Percentiles rank a stretch among this genome's conserved stretches.
Conservation (phyloP, 768 basidiomycete species). For the Leccinellum luteum region DNA sequence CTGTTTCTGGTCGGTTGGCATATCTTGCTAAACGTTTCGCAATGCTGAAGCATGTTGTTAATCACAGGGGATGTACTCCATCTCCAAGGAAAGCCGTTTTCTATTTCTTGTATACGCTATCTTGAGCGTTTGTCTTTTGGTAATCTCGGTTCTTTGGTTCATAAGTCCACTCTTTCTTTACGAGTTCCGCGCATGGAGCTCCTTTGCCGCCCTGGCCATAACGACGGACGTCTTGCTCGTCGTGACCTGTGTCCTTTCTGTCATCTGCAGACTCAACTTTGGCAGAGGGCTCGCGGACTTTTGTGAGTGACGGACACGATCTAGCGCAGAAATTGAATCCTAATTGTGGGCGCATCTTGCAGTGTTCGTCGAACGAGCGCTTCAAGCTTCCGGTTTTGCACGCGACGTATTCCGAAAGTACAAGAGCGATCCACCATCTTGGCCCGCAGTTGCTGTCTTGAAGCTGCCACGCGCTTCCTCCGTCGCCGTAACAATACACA, state of each 20-base stretch:
- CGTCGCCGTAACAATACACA: background rate
- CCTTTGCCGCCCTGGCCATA: conserved; percentile 46
- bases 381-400: conserved; percentile 18
- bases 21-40: background rate
- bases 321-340: background rate
- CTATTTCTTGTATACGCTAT: conserved; percentile 39
- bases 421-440: background rate
- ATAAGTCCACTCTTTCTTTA: conserved; percentile 38
- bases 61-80: conserved; percentile 47
- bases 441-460: no score
- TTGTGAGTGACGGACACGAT: conserved; percentile 33
- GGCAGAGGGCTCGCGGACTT: conserved; percentile 54
- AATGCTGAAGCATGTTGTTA: background rate
- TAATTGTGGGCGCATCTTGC: background rate
- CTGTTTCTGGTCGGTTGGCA: conserved; percentile 37
- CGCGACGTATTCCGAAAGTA: conserved; percentile 12
- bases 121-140: conserved; percentile 38
- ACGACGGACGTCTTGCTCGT: conserved; percentile 41
- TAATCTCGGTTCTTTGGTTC: conserved; percentile 43
- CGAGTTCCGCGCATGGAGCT: conserved; percentile 33
- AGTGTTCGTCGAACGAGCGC: conserved; percentile 17
- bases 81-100: conserved; percentile 42
- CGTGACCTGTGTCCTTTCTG: conserved; percentile 39
- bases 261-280: conserved; percentile 53
- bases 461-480: background rate